Conservation (phyloP, 73 alveolate species). For the Effrenium voratum region DNA sequence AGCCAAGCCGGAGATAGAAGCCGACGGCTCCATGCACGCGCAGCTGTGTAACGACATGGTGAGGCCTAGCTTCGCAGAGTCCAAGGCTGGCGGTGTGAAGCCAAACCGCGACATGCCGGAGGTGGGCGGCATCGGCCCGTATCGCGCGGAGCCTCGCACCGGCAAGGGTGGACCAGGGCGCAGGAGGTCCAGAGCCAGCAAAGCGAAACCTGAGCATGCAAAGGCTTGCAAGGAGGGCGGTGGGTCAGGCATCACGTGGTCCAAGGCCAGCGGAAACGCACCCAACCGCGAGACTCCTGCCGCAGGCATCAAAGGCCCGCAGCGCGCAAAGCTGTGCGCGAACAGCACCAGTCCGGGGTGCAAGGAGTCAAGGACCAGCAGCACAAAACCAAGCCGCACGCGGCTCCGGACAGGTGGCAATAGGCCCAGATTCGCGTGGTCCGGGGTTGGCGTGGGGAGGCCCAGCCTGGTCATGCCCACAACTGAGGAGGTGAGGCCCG, state of each 20-base stretch:
- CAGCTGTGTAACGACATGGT: not conserved
- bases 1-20: too few relatives aligned
- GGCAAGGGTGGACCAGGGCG: not conserved
- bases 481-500: not conserved
- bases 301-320: slow-evolving; percentile 31
- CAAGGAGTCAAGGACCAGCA: slow-evolving; percentile 9
- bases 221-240: not conserved
- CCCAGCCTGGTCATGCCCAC: not conserved
- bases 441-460: slow-evolving; percentile 16
- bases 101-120: slow-evolving; percentile 27
- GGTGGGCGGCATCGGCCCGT: not conserved
- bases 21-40: not conserved
- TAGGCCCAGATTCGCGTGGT: not conserved
- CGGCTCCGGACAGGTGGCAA: not conserved
- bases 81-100: not conserved
- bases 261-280: not conserved
- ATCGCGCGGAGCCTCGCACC: not conserved
- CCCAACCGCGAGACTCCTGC: not conserved
- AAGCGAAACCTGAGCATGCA: not conserved
- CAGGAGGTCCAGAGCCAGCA: slow-evolving; percentile 5
- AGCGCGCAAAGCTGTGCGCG: not conserved
- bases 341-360: not conserved
- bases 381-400: not conserved
- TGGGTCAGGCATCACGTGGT: not conserved
- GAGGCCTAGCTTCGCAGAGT: not conserved